Percentiles rank a stretch among this genome's conserved stretches.
Conservation (phyloP, 2,329 filamentous ascomycete genomes). For the Nothopassalora personata region DNA sequence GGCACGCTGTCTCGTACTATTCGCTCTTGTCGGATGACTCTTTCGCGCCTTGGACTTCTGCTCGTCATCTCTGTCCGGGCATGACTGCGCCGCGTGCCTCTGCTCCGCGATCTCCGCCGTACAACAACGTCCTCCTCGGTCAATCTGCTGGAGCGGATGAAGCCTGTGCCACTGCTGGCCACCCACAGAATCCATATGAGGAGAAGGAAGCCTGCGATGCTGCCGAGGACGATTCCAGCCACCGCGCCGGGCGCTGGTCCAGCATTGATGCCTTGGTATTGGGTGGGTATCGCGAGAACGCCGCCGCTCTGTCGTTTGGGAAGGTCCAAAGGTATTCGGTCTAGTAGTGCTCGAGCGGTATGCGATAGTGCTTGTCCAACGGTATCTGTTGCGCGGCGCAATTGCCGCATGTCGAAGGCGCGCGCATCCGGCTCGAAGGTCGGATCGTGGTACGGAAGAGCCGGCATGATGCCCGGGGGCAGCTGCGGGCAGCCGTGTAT, state of each 20-base stretch:
- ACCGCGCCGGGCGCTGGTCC: conserved; percentile 54
- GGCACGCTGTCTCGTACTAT: conserved; percentile 30
- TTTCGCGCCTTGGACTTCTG: conserved; percentile 26
- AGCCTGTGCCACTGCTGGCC: conserved; percentile 30
- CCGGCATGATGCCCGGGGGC: conserved; percentile 16
- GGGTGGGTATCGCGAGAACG: conserved; percentile 52
- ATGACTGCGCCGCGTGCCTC: conserved; percentile 20
- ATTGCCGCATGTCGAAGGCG: conserved; percentile 26
- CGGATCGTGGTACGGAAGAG: conserved; percentile 14
- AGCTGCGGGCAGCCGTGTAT: conserved; percentile 10
- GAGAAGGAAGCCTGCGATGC: conserved; percentile 49
- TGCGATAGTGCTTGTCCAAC: conserved; percentile 7
- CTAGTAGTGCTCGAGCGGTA: neutral
- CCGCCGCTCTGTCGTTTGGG: conserved; percentile 18
- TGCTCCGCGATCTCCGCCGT: conserved; percentile 25
- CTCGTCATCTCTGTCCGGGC: conserved; percentile 30
- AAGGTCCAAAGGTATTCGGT: conserved; percentile 8
- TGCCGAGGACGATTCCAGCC: conserved; percentile 55
- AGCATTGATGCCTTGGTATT: conserved; percentile 51
- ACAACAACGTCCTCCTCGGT: conserved; percentile 32
- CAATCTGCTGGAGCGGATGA: conserved; percentile 26
- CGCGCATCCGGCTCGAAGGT: conserved; percentile 18
- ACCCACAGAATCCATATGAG: conserved; percentile 48
- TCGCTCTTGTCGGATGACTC: conserved; percentile 32
- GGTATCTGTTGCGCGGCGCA: conserved; percentile 11